Conservation (phyloP, 352 stramenopile genomes). For the Phytopythium oedochilum region DNA sequence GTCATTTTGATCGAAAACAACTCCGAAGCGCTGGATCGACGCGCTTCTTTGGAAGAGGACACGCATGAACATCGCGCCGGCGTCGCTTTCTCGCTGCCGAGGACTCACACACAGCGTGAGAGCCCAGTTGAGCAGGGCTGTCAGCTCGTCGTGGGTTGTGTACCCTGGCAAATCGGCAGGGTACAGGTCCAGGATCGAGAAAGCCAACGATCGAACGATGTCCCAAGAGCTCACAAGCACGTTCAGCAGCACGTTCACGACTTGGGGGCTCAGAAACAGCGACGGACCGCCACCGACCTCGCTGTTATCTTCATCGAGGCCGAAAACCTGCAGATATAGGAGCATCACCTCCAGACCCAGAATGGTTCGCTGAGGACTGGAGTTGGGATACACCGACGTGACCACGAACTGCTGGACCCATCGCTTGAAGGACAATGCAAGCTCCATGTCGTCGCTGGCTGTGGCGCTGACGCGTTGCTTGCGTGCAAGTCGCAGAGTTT, state of each 20-base stretch:
- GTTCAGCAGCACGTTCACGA: slow-evolving; percentile 68
- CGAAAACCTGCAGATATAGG: slow-evolving; percentile 71
- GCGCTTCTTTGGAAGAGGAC: slow-evolving; percentile 61
- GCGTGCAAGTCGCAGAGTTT: slow-evolving; percentile 46
- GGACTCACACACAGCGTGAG: slow-evolving; percentile 66
- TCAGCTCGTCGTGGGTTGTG: slow-evolving; percentile 30
- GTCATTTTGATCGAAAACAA: slow-evolving; percentile 24
- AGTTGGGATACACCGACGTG: slow-evolving; percentile 53
- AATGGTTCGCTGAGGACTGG: slow-evolving; percentile 65
- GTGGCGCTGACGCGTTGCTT: slow-evolving; percentile 16
- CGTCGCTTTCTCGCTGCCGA: slow-evolving; percentile 79
- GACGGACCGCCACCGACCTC: not conserved
- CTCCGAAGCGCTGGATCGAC: slow-evolving; percentile 33
- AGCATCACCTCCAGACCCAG: slow-evolving; percentile 67
- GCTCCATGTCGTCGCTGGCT: slow-evolving; percentile 12
- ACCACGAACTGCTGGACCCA: slow-evolving; percentile 72
- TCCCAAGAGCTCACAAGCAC: slow-evolving; percentile 81
- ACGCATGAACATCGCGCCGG: slow-evolving; percentile 81
- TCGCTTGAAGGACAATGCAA: slow-evolving; percentile 28
- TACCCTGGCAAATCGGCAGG: slow-evolving; percentile 58
- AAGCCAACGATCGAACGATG: slow-evolving; percentile 61
- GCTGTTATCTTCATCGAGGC: slow-evolving; percentile 16
- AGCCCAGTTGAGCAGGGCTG: slow-evolving; percentile 58
- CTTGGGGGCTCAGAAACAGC: slow-evolving; percentile 49
- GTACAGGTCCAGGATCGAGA: slow-evolving; percentile 67